These are phyloP conservation scores for Candida glaebosa DNA, from an alignment of 805 yeast genomes.

Conservation along the genomic window DNA sequence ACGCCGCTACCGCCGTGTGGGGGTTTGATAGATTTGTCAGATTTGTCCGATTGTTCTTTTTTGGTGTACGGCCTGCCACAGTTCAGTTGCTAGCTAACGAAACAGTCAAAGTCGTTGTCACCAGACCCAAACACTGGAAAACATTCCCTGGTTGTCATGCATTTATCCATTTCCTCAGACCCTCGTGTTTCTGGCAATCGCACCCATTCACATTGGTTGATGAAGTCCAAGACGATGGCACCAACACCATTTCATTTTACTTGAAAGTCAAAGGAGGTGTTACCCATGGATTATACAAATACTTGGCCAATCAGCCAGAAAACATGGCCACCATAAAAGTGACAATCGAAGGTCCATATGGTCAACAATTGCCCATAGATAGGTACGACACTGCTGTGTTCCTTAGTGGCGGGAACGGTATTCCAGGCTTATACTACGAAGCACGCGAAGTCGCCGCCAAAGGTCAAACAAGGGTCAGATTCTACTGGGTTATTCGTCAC, in stretches of 20 bases:
- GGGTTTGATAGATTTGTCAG: constrained; percentile 32
- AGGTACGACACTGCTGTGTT: constrained; percentile 27
- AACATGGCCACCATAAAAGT: constrained; percentile 21
- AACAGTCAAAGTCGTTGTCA: constrained; percentile 38
- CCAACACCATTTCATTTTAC: constrained; percentile 44
- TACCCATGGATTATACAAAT: constrained; percentile 34
- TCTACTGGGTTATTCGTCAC: constrained; percentile 40
- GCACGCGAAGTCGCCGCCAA: constrained; percentile 20
- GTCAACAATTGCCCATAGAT: constrained; percentile 26
- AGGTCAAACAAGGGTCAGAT: constrained; percentile 16
- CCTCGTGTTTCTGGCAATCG: constrained; percentile 43
- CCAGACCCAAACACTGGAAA: constrained; percentile 46
- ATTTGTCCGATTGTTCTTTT: constrained; percentile 24
- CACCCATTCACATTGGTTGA: constrained; percentile 42
- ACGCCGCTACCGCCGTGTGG: constrained; percentile 35
- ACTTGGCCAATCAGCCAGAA: constrained; percentile 24
- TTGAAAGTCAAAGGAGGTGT: constrained; percentile 54
- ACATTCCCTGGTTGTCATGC: constrained; percentile 39
- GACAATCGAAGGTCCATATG: constrained; percentile 41
- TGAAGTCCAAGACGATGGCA: constrained; percentile 13
- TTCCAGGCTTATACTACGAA: constrained; percentile 35
- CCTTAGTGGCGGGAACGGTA: constrained; percentile 40
- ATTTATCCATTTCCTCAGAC: constrained; percentile 36
- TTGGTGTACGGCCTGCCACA: constrained; percentile 33
- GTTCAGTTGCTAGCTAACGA: constrained; percentile 36